phyloP scores from a whole-genome alignment of 805 yeast genomes.

The Kluyveromyces aestuarii region DNA sequence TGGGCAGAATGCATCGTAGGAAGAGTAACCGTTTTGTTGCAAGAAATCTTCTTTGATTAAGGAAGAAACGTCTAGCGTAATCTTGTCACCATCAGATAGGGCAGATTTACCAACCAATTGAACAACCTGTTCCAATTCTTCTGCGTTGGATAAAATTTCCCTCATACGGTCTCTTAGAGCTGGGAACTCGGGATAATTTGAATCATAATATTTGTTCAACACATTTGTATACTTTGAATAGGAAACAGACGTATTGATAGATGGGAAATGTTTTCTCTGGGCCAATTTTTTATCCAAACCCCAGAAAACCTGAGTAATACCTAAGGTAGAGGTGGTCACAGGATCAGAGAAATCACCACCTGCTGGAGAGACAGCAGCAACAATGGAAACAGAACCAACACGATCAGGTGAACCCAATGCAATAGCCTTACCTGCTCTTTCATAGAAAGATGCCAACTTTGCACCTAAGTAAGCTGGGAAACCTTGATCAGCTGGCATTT shows the following conservation, averaged over 20 bases:
- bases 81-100: constrained; percentile 91
- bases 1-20: constrained; percentile 98
- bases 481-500: constrained; percentile 99
- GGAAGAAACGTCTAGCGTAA: constrained; percentile 84
- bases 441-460: constrained; percentile 96
- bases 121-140: constrained; percentile 97
- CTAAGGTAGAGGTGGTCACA: constrained; percentile 94
- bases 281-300: constrained; percentile 98
- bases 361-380: constrained; percentile 99
- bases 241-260: constrained; percentile 91
- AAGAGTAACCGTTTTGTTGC: constrained; percentile 98
- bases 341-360: constrained; percentile 99
- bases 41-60: constrained; percentile 95
- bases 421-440: constrained; percentile 96
- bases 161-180: constrained; percentile 80
- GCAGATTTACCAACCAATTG: constrained; percentile 99
- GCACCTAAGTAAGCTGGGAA: constrained; percentile 99
- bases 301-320: constrained; percentile 99
- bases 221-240: constrained; percentile 93
- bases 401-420: constrained; percentile 96
- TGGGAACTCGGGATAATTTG: constrained; percentile 86
- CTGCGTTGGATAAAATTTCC: constrained; percentile 94
- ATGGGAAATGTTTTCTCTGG: constrained; percentile 99
- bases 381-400: constrained; percentile 96
- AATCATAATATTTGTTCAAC: constrained; percentile 75